These are phyloP conservation scores for Diversispora eburnea DNA, from an alignment of 192 early-diverging fungal genomes.

Conservation along the genomic window DNA sequence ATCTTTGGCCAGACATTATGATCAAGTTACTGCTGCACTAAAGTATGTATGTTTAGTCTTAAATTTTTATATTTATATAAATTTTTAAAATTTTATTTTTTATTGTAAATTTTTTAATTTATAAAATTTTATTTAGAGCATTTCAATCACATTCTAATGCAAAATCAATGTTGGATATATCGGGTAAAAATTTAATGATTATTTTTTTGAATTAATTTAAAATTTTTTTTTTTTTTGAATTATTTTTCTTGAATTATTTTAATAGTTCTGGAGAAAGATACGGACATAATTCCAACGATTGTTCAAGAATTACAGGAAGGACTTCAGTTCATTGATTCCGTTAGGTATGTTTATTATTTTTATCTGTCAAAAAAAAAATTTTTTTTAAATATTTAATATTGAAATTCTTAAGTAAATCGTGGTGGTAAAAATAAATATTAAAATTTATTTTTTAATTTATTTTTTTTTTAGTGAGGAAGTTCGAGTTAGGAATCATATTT, in stretches of 20 bases:
- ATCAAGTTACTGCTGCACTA: slow-evolving; percentile 42
- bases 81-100: background rate
- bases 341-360: slow-evolving; percentile 10
- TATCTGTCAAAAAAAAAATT: background rate
- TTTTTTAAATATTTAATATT: no score
- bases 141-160: slow-evolving; percentile 19
- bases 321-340: slow-evolving; percentile 26
- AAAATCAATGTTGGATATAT: slow-evolving; percentile 13
- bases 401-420: no score
- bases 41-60: slow-evolving; percentile 34
- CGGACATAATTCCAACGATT: slow-evolving; percentile 15
- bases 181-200: background rate
- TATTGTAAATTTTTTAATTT: background rate
- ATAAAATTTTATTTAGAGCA: slow-evolving; percentile 12
- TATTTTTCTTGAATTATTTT: background rate
- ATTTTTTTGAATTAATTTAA: background rate
- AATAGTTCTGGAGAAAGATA: slow-evolving; percentile 28
- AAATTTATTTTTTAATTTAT: background rate
- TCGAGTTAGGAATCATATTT: slow-evolving; percentile 21
- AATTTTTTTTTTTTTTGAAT: background rate
- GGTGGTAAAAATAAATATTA: no score
- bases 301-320: slow-evolving; percentile 28
- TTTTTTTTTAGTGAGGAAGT: slow-evolving; percentile 25
- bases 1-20: slow-evolving; percentile 45
- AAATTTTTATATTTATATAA: background rate